Base-by-base conservation (phyloP, 208 protist genomes). In the Acanthamoeba lenticulata region DNA sequence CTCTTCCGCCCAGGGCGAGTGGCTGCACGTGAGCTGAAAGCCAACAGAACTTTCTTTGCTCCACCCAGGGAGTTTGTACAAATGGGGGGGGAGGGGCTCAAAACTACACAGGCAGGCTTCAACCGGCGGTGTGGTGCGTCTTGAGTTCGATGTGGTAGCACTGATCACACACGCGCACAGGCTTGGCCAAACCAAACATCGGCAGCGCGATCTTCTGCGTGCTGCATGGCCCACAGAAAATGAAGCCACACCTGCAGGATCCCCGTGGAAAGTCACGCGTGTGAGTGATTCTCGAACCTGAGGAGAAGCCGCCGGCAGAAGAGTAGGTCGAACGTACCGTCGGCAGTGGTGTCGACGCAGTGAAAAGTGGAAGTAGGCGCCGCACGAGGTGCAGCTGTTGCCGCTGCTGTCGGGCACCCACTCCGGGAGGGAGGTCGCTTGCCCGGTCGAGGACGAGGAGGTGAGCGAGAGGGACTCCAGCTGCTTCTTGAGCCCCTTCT, bases 191-290 rank as follows among this genome's bases (percentile, higher is more conserved):
- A 21, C 77, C 77, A 24, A 57, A 57, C n/a, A 21, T 47, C n/a
- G 77, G 77, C 45, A 86, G 45, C 38, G 77, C 77, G 24, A 86
- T 29, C 77, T 57, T 86, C 44, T 86, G 77, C 29, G 77, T 27
- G 29, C 77, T 86, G 77, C 77, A 86, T 13, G 77, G 77, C 77
- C 77, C 77, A 86, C 77, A 86, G 77, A 86, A 86, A 19, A 86
- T 47, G 77, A 86, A 86, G 2, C 77, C 77, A 13, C 77, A 86
- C 77, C 77, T 86, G 77, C 24, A 32, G 13, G 5, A 21, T 7
- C 57, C 3, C 24, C 57, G 27, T 7, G 27, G n/a, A 17, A 4
- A 3, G 5, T 36, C 7, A n/a, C 17, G 29, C 62, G 62, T 24
- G 17, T 72, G 9, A 34, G 9, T 11, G 27, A 72, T 29, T 27